Percentiles rank a stretch among this genome's conserved stretches.
These are phyloP conservation scores for Zygoascus bituminiphila DNA, from an alignment of 805 yeast species.

Conservation along the genomic window DNA sequence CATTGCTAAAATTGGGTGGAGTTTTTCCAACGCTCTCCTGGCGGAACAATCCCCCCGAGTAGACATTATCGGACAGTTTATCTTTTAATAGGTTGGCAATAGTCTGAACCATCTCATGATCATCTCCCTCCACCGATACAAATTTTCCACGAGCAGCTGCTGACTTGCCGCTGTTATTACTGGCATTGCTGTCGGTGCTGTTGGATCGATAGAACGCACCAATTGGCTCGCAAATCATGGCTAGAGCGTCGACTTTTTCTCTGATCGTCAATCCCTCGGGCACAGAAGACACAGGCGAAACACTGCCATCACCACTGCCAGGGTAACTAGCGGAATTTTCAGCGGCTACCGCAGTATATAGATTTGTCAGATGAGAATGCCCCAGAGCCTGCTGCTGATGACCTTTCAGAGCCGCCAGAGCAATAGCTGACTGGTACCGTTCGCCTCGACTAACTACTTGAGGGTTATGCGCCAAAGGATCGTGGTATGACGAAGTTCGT, in stretches of 20 bases:
- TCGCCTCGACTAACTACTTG: slow-evolving; percentile 9
- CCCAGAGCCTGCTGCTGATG: background rate
- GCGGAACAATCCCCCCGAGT: slow-evolving; percentile 6
- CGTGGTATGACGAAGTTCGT: slow-evolving; percentile 20
- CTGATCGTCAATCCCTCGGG: slow-evolving; percentile 11
- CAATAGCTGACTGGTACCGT: slow-evolving; percentile 16
- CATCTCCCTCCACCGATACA: slow-evolving; percentile 18
- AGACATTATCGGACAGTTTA: slow-evolving; percentile 4
- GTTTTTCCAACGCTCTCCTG: slow-evolving; percentile 10
- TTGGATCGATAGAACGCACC: background rate
- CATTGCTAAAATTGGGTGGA: slow-evolving; percentile 14
- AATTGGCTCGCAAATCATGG: slow-evolving; percentile 17
- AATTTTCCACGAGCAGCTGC: slow-evolving; percentile 6
- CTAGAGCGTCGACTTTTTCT: slow-evolving; percentile 21
- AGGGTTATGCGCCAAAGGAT: slow-evolving; percentile 15
- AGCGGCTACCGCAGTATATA: background rate
- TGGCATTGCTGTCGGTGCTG: background rate
- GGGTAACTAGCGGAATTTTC: background rate
- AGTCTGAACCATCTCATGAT: slow-evolving; percentile 9
- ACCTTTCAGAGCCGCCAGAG: slow-evolving; percentile 11
- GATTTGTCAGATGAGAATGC: background rate
- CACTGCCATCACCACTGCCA: background rate
- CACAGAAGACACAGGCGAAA: background rate
- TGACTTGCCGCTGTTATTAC: background rate
- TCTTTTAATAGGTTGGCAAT: slow-evolving; percentile 7